A percentile compares a stretch with the other conserved stretches of the same genome.
phyloP scores from a whole-genome alignment of 805 yeast species.

The Cyberlindnera mycetangii region DNA sequence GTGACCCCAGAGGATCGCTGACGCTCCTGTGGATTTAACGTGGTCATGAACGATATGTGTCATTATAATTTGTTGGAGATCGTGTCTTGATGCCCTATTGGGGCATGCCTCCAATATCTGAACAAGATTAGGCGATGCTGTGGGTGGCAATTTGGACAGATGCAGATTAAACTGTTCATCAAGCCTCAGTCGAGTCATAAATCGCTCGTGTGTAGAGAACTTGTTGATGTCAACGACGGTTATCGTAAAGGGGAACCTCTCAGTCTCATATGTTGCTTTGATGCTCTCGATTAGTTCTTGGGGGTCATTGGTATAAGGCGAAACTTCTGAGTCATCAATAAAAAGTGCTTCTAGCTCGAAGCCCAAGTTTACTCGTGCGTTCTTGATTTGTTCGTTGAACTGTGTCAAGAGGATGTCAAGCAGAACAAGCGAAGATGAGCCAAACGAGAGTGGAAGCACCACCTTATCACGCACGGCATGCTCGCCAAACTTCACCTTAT shows the following conservation, averaged over 20 bases:
- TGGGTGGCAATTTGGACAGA: slow-evolving; percentile 4
- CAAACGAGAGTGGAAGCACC: slow-evolving; percentile 63
- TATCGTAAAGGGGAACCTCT: slow-evolving; percentile 35
- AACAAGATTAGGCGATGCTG: slow-evolving; percentile 19
- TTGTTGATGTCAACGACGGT: slow-evolving; percentile 41
- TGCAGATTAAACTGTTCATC: slow-evolving; percentile 27
- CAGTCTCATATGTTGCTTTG: slow-evolving; percentile 20
- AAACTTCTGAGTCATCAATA: slow-evolving; percentile 38
- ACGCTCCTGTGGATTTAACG: slow-evolving; percentile 44
- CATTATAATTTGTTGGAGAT: slow-evolving; percentile 47
- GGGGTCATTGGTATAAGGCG: slow-evolving; percentile 17
- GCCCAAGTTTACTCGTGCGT: slow-evolving; percentile 66
- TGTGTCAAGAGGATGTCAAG: slow-evolving; percentile 63
- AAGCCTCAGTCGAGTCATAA: slow-evolving; percentile 28
- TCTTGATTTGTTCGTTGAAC: slow-evolving; percentile 57
- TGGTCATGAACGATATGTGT: slow-evolving; percentile 44
- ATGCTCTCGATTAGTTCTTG: slow-evolving; percentile 14
- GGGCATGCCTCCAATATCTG: slow-evolving; percentile 40
- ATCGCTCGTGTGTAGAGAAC: slow-evolving; percentile 31
- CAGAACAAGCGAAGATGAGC: slow-evolving; percentile 62
- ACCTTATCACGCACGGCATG: slow-evolving; percentile 43
- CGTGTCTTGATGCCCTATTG: slow-evolving; percentile 63
- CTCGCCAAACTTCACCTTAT: slow-evolving; percentile 63
- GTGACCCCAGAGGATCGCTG: slow-evolving; percentile 69
- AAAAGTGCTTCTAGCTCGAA: slow-evolving; percentile 54